Evolutionary conservation across 108 stramenopile genomes (phyloP).

Genomic region (Aurantiochytrium sp.): DNA sequence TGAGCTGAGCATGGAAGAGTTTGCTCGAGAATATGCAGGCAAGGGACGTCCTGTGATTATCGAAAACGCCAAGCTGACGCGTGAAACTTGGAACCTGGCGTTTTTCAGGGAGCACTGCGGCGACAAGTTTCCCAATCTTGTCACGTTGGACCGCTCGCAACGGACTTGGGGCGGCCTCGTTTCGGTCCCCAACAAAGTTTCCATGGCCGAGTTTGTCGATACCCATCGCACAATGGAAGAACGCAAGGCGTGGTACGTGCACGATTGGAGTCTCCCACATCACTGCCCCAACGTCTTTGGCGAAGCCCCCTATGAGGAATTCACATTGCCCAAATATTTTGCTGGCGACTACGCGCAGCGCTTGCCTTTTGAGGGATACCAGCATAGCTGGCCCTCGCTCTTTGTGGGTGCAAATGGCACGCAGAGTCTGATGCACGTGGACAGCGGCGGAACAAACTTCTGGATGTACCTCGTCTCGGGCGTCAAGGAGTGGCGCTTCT

Average conservation of each 20-base stretch:
- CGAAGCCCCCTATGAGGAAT: background rate
- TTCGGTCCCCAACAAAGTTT: background rate
- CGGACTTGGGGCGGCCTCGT: background rate
- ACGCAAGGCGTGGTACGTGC: background rate
- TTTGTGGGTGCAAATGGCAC: constrained; percentile 2
- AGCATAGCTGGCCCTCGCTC: constrained; percentile 6
- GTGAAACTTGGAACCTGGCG: background rate
- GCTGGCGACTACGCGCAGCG: background rate
- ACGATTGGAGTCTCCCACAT: background rate
- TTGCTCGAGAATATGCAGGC: background rate
- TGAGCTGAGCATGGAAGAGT: background rate
- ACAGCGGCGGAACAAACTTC: background rate
- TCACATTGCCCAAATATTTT: background rate
- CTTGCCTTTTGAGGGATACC: background rate
- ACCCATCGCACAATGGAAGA: background rate
- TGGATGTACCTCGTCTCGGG: constrained; percentile 4
- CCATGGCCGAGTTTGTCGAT: background rate
- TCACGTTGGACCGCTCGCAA: background rate
- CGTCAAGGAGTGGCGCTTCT: background rate
- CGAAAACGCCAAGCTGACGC: background rate
- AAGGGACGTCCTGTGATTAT: background rate
- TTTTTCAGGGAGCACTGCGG: background rate
- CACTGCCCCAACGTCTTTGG: background rate
- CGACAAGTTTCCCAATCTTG: background rate
- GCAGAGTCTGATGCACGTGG: background rate